A percentile compares a stretch with the other conserved stretches of the same genome.
Conservation (phyloP, 1,139 yeast genomes). For the Dujonia santamariae region DNA sequence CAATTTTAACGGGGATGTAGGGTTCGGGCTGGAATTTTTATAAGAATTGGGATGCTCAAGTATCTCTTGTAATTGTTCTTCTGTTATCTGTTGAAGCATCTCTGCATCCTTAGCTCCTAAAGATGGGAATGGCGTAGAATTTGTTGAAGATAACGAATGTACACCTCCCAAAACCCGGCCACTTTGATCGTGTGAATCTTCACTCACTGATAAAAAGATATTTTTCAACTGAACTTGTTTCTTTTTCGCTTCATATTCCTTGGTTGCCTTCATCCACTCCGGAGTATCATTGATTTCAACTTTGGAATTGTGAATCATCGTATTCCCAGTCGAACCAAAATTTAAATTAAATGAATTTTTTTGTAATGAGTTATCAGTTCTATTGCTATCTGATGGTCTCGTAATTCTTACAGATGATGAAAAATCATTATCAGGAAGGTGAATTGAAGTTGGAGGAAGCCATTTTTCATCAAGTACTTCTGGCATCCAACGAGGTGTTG, state of each 20-base stretch:
- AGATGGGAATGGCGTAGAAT: slow-evolving; percentile 8
- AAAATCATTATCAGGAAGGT: slow-evolving; percentile 16
- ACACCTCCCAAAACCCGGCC: slow-evolving; percentile 1
- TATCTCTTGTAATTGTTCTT: slow-evolving; percentile 17
- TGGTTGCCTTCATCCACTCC: slow-evolving; percentile 35
- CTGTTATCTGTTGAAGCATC: slow-evolving; percentile 12
- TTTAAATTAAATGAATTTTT: slow-evolving; percentile 15
- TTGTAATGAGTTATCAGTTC: neutral
- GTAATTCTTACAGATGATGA: slow-evolving; percentile 31
- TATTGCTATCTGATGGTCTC: slow-evolving; percentile 11
- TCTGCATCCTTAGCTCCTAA: slow-evolving; percentile 2
- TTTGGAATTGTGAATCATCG: slow-evolving; percentile 38
- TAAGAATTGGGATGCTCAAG: slow-evolving; percentile 1
- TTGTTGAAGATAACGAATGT: slow-evolving; percentile 5
- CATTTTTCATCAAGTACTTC: slow-evolving; percentile 36
- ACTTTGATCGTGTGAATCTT: slow-evolving; percentile 8
- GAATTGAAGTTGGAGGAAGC: slow-evolving; percentile 17
- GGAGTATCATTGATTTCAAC: slow-evolving; percentile 25
- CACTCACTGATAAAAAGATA: slow-evolving; percentile 22
- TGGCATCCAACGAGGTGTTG: slow-evolving; percentile 49
- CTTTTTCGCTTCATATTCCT: slow-evolving; percentile 26
- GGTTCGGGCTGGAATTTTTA: slow-evolving; percentile 15
- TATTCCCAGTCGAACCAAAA: slow-evolving; percentile 22
- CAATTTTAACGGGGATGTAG: slow-evolving; percentile 39
- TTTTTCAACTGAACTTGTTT: slow-evolving; percentile 27